Percentiles rank a stretch among this genome's conserved stretches.
These are phyloP conservation scores for Metarhizium humberi DNA, from an alignment of 2,329 filamentous ascomycete species.

Conservation along the genomic window DNA sequence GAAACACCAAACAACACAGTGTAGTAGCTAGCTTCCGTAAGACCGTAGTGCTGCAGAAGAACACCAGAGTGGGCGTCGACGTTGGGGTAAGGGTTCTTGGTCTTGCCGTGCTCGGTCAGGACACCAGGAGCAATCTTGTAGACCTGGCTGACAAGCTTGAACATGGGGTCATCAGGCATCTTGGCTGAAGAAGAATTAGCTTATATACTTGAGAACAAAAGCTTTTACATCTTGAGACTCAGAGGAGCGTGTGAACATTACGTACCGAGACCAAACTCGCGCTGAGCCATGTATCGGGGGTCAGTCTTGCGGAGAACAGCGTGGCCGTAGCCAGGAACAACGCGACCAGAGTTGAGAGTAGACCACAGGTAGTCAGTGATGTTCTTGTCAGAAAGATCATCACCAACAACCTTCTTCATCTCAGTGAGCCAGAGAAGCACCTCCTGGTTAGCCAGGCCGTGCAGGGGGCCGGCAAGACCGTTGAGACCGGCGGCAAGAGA, in stretches of 20 bases:
- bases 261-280: slow-evolving; percentile 74
- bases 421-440: slow-evolving; percentile 97
- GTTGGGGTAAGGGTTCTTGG: slow-evolving; percentile 99
- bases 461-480: slow-evolving; percentile 94
- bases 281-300: slow-evolving; percentile 96
- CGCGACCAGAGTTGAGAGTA: slow-evolving; percentile 89
- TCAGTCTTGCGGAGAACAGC: slow-evolving; percentile 99
- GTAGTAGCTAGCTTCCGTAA: slow-evolving; percentile 99
- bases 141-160: slow-evolving; percentile 99
- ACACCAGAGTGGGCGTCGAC: slow-evolving; percentile 98
- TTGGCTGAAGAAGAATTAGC: slow-evolving; percentile 46
- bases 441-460: slow-evolving; percentile 99
- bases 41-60: slow-evolving; percentile 97
- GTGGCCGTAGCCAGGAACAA: slow-evolving; percentile 97
- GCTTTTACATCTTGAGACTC: background rate
- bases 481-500: slow-evolving; percentile 95
- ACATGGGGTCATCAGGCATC: slow-evolving; percentile 96
- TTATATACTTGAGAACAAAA: background rate
- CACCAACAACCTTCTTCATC: slow-evolving; percentile 94
- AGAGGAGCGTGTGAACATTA: background rate
- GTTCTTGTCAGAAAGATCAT: slow-evolving; percentile 89
- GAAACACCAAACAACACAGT: slow-evolving; percentile 99
- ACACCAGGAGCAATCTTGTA: slow-evolving; percentile 99
- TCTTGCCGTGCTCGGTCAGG: slow-evolving; percentile 99
- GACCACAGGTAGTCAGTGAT: slow-evolving; percentile 99